These are phyloP conservation scores for Penicillium sp. DNA, from an alignment of 2,329 filamentous ascomycete species.

Conservation along the genomic window DNA sequence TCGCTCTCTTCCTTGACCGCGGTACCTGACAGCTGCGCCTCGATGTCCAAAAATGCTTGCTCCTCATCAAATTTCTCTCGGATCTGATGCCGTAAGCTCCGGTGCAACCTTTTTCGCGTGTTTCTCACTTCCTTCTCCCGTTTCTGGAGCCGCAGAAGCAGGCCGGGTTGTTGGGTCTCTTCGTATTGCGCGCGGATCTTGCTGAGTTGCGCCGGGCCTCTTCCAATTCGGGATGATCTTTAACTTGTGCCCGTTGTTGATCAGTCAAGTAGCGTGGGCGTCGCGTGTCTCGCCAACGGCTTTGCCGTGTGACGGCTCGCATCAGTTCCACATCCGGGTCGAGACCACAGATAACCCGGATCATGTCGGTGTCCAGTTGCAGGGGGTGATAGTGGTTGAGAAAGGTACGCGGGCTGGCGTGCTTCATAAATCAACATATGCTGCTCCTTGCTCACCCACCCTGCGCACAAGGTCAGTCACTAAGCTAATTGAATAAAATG, in stretches of 20 bases:
- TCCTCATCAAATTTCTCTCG: slow-evolving; percentile 22
- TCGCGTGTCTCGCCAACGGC: slow-evolving; percentile 14
- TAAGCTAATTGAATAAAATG: background rate
- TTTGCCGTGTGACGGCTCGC: slow-evolving; percentile 13
- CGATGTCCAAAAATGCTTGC: slow-evolving; percentile 20
- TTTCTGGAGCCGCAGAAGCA: slow-evolving; percentile 8
- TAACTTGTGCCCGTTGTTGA: slow-evolving; percentile 9
- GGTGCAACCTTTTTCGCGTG: slow-evolving; percentile 11
- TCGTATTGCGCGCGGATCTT: slow-evolving; percentile 10
- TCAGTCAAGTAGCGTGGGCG: slow-evolving; percentile 13
- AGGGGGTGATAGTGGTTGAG: slow-evolving; percentile 19
- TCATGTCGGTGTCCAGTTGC: slow-evolving; percentile 14
- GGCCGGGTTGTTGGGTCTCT: slow-evolving; percentile 6
- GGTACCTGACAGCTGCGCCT: slow-evolving; percentile 18
- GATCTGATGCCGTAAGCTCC: slow-evolving; percentile 12
- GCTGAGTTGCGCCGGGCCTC: slow-evolving; percentile 10
- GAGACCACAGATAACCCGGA: slow-evolving; percentile 7
- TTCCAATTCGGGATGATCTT: slow-evolving; percentile 18
- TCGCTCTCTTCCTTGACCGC: slow-evolving; percentile 15
- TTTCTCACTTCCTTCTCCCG: slow-evolving; percentile 18
- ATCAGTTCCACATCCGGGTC: slow-evolving; percentile 13
- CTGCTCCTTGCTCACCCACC: slow-evolving; percentile 16
- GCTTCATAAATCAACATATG: slow-evolving; percentile 21
- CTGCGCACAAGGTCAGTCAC: slow-evolving; percentile 5
- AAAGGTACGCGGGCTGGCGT: slow-evolving; percentile 17